Conservation (phyloP, 2,329 filamentous ascomycete genomes). For the Tolypocladium ovalisporum region DNA sequence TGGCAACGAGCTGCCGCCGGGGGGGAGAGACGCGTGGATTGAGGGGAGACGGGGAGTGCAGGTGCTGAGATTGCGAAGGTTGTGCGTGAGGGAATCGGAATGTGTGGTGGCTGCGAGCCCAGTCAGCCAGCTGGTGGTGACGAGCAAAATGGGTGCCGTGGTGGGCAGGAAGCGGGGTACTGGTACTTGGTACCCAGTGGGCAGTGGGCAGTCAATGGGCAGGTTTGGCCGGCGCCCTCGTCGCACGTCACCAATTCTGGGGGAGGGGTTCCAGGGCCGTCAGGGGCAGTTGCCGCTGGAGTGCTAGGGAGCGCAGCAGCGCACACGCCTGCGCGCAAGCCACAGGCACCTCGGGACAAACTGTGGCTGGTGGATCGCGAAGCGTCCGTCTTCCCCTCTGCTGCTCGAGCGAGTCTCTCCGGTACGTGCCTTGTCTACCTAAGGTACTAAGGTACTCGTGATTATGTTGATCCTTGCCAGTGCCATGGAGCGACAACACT, state of each 20-base stretch:
- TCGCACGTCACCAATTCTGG: neutral
- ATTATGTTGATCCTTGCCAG: neutral
- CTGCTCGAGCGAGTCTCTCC: neutral
- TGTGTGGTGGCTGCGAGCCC: neutral
- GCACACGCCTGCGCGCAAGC: neutral
- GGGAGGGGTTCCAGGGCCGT: neutral
- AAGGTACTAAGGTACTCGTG: no score
- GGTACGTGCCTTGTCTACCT: no score
- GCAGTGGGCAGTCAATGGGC: neutral
- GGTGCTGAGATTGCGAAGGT: neutral
- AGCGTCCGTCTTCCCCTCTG: neutral
- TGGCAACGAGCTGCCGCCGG: neutral
- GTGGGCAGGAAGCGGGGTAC: conserved; percentile 1
- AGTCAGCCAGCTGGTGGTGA: neutral
- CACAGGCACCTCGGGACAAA: neutral
- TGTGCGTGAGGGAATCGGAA: neutral
- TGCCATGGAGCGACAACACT: neutral
- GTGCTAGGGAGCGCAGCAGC: neutral
- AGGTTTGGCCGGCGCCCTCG: neutral
- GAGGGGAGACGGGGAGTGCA: conserved; percentile 1
- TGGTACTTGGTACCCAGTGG: neutral
- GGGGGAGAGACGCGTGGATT: neutral
- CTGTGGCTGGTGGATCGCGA: neutral
- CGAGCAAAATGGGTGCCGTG: neutral
- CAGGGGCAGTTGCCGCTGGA: neutral